Percentiles rank a stretch among this genome's conserved stretches.
These are phyloP conservation scores for Penicillium sclerotiorum DNA, from an alignment of 2,329 filamentous ascomycete genomes.

Conservation along the genomic window DNA sequence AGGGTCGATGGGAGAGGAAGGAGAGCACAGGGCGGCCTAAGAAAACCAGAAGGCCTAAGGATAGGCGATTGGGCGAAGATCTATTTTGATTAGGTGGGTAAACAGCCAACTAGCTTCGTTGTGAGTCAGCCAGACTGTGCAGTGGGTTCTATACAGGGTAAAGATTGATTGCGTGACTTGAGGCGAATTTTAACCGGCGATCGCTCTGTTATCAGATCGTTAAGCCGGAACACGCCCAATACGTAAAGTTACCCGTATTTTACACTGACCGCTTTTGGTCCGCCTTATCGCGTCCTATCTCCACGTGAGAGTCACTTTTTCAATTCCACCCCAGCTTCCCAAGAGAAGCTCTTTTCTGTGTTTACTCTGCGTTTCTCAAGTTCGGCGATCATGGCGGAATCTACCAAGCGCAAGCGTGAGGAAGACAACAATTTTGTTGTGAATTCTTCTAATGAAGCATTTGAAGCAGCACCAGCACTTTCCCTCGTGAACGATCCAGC, in stretches of 20 bases:
- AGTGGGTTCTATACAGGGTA: slow-evolving; percentile 11
- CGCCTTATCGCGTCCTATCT: too few relatives aligned
- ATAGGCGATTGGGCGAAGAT: not conserved
- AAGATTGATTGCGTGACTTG: slow-evolving; percentile 30
- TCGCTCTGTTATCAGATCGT: slow-evolving; percentile 38
- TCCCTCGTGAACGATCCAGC: not conserved
- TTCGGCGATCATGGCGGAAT: slow-evolving; percentile 10
- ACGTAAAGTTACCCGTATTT: too few relatives aligned
- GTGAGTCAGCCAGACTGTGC: slow-evolving; percentile 1
- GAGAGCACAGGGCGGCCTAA: not conserved
- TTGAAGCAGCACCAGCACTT: not conserved
- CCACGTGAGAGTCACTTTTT: too few relatives aligned
- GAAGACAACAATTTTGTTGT: slow-evolving; percentile 26
- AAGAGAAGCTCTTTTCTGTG: too few relatives aligned
- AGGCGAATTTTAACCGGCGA: slow-evolving; percentile 24
- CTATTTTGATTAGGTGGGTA: not conserved
- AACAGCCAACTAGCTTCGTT: not conserved
- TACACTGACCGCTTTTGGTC: too few relatives aligned
- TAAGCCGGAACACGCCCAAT: not conserved
- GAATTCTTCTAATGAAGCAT: slow-evolving; percentile 2
- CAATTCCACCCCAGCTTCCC: too few relatives aligned
- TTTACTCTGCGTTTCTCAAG: not conserved
- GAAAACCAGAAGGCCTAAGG: not conserved
- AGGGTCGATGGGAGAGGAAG: slow-evolving; percentile 8
- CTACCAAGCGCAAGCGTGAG: slow-evolving; percentile 40